phyloP scores from a whole-genome alignment of 2,329 filamentous ascomycete species.

The Venturia nashicola region DNA sequence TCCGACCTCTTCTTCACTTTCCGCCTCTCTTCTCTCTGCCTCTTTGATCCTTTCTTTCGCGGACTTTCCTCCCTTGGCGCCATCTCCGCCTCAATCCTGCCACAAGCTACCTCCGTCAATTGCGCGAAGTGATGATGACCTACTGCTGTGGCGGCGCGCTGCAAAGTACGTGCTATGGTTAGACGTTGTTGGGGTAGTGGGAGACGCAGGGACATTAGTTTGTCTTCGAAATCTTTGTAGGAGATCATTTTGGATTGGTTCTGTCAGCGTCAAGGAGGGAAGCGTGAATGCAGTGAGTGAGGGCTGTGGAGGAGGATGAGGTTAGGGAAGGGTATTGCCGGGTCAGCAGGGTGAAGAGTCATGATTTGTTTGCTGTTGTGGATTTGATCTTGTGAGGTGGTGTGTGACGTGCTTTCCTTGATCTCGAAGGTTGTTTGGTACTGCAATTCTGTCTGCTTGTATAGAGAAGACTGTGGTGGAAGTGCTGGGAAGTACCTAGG shows the following conservation, averaged over 20 bases:
- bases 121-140: not conserved
- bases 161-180: not conserved
- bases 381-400: not conserved
- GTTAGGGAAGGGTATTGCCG: not conserved
- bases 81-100: not conserved
- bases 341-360: not conserved
- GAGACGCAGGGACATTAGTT: not conserved
- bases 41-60: not conserved
- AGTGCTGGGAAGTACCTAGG: no score
- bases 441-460: no score
- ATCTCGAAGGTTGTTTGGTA: not conserved
- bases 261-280: not conserved
- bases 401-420: not conserved
- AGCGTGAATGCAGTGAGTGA: not conserved
- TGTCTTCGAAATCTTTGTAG: not conserved
- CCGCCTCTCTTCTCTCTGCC: not conserved
- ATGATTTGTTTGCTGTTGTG: not conserved
- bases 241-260: not conserved
- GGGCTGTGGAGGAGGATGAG: not conserved
- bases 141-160: not conserved
- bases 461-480: no score
- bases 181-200: not conserved
- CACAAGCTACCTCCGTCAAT: not conserved
- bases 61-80: not conserved
- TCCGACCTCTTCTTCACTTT: not conserved